Percentiles rank a stretch among this genome's conserved stretches.
Conservation (phyloP, 129 eudicot genomes). For the Cynara cardunculus region DNA sequence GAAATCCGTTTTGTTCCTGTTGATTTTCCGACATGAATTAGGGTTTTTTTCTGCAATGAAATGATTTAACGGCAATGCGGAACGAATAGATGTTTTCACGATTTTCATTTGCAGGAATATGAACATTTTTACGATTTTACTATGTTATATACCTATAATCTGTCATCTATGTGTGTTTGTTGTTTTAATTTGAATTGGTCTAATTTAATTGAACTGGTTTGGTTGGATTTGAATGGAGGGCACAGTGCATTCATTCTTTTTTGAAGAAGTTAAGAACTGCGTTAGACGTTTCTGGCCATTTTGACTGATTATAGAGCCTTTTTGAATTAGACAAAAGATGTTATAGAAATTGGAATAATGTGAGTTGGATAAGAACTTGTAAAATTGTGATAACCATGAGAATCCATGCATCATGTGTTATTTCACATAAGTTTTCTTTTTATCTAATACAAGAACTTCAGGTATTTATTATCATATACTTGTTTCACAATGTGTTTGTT, state of each 20-base stretch:
- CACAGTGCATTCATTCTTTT: not conserved
- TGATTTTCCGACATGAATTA: not conserved
- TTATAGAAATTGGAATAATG: not conserved
- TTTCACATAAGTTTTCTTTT: not conserved
- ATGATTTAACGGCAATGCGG: conserved; percentile 2
- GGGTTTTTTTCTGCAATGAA: not conserved
- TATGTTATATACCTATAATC: not conserved
- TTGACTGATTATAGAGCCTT: not conserved
- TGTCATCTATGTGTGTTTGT: not conserved
- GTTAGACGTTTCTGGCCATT: not conserved
- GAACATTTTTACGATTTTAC: not conserved
- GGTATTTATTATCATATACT: not conserved
- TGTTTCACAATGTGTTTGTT: not conserved
- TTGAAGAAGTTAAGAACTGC: not conserved
- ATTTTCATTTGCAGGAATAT: not conserved
- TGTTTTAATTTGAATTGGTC: not conserved
- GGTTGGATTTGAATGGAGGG: not conserved
- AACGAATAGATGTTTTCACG: not conserved
- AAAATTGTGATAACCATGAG: not conserved
- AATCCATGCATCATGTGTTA: not conserved
- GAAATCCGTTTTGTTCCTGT: not conserved
- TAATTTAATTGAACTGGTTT: not conserved
- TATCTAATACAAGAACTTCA: not conserved
- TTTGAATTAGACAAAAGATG: not conserved
- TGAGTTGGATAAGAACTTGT: not conserved